Evolutionary conservation across 345 rosid genomes (phyloP).

Genomic region (Iberis pinnata): DNA sequence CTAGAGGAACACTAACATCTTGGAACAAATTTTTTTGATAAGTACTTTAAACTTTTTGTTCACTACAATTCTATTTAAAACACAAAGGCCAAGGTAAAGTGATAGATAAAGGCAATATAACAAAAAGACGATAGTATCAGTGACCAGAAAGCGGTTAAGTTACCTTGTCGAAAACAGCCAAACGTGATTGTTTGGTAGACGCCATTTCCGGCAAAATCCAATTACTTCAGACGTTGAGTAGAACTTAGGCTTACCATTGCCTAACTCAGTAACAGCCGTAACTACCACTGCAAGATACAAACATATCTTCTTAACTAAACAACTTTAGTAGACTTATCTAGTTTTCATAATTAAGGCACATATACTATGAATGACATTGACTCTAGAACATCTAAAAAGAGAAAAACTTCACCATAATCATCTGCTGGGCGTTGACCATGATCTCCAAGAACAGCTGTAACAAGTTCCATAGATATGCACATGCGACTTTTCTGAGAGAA

Average conservation of each 20-base stretch:
- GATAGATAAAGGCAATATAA: conserved; percentile 3
- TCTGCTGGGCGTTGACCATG: conserved; percentile 92
- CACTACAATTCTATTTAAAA: conserved; percentile 2
- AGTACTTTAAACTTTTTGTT: not conserved
- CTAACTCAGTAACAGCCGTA: conserved; percentile 90
- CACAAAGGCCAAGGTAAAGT: not conserved
- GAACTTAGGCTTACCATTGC: conserved; percentile 86
- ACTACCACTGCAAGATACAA: conserved; percentile 60
- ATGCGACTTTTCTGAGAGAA: conserved; percentile 55
- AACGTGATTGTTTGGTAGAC: conserved; percentile 81
- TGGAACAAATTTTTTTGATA: no score
- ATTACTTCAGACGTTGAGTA: conserved; percentile 84
- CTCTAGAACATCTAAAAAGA: not conserved
- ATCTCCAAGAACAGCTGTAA: conserved; percentile 97
- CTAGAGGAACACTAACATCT: not conserved
- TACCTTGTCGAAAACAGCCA: conserved; percentile 96
- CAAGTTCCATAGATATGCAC: conserved; percentile 97
- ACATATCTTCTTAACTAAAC: conserved; percentile 5
- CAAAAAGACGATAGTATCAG: conserved; percentile 2
- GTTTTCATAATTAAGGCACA: conserved; percentile 3
- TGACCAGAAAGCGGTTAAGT: conserved; percentile 11
- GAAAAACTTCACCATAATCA: conserved; percentile 56
- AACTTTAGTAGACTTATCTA: conserved; percentile 5
- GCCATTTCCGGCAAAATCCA: conserved; percentile 87
- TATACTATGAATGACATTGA: conserved; percentile 1